Evolutionary conservation across 305 asterid genomes (phyloP), one percentile per base, ranked within the genome.

Genomic region (Rubia balearica): DNA sequence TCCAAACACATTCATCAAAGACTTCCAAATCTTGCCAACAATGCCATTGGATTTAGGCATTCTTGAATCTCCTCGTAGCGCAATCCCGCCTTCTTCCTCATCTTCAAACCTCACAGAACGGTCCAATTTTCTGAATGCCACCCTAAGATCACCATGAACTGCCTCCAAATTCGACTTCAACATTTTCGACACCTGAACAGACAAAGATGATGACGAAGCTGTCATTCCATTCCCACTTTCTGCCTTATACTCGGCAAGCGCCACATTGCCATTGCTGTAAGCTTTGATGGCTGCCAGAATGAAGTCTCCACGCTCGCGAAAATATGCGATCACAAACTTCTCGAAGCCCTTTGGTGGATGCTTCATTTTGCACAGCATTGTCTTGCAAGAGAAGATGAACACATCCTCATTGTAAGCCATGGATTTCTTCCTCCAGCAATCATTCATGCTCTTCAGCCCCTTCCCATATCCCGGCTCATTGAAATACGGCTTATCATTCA

Each of bases 341-440:
- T 78, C 76, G 67, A 78, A 78, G 51, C 72, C 72, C 67, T 71
- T 78, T 17, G 82, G 79, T 16, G 82, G 74, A 4, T 14, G 68
- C 24, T 10, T 48, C 61, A 74, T 3, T 8, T 41, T 55, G 63
- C 68, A 46, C 66, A 74, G 66, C 82, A 78, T 74, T 40, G 69
- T 74, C 74, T 71, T 78, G 14, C 76, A 78, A 74, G 82, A 74
- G 19, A 22, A 49, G n/a, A 74, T n/a, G 56, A 70, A 67, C n/a
- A 46, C 79, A 30, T 61, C 48, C 27, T 70, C 68, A 48, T 71
- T 74, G 66, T 78, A 78, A 19, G 61, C 61, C 76, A 67, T 61
- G 13, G 73, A 74, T 16, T 6, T 36, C 11, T 70, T 74, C 24
- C 1, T 40, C 73, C 64, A 30, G 21, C 16, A 2, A 1, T 22